Base-by-base conservation (phyloP, 768 basidiomycete genomes). In the Candolleomyces efflorescens region DNA sequence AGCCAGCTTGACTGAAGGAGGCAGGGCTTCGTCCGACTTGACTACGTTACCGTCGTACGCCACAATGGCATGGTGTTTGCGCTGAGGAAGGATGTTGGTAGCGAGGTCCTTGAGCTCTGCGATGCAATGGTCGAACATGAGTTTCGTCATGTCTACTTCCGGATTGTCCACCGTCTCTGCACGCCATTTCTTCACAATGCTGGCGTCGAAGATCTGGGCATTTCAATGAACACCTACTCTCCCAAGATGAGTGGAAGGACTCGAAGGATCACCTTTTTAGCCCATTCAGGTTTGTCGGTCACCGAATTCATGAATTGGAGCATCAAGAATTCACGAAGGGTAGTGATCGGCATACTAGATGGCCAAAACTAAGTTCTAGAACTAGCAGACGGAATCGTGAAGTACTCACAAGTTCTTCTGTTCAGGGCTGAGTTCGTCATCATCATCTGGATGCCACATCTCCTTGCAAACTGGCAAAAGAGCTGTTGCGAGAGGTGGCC, bases 251-350 rank as follows among this genome's bases (percentile, higher is more conserved):
- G n/a, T 10, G 22, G 47, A 0, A 23, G 13, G 22, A 20, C n/a
- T n/a, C n/a, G 2, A 23, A 20, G 3, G 23, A n/a, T 17, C 15
- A 69, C 74, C 62, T 75, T 73, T 39, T 50, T 48, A 44, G 71
- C 54, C 74, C 73, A 74, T 9, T 70, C 65, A 0, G 63, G 56
- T 59, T 74, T 73, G 47, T 75, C 72, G 1, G 73, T 73, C 12
- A 71, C 54, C 26, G 46, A 53, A 57, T 74, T 72, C 72, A 75
- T 74, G 43, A 75, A 63, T 10, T 63, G 67, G 15, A 73, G 54
- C 74, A 74, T 75, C 3, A 62, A 61, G 13, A 72, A 60, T 53
- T 74, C 73, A 12, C 72, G 69, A 3, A 71, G 49, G 0, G 71
- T 70, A 2, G 59, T 63, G 45, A 68, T 37, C 10, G 57, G 54